These are phyloP conservation scores for Nidularia sp. DNA, from an alignment of 768 basidiomycete species.

Conservation along the genomic window DNA sequence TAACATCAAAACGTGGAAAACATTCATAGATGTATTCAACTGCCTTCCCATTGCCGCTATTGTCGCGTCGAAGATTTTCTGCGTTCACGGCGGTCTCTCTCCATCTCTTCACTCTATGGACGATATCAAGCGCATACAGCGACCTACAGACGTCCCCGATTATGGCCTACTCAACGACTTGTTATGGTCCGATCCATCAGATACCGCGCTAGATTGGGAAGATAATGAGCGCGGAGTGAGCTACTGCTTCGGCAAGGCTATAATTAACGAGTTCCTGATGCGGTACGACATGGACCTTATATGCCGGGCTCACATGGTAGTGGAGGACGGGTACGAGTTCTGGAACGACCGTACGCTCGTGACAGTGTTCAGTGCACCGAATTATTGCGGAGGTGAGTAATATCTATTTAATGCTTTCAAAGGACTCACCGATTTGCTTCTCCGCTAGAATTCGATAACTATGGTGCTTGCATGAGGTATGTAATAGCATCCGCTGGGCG, in stretches of 20 bases:
- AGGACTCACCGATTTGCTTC: constrained; percentile 10
- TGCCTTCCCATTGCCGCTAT: constrained; percentile 97
- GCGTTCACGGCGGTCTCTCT: constrained; percentile 94
- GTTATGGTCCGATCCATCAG: constrained; percentile 97
- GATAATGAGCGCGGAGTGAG: constrained; percentile 99
- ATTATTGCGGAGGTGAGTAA: constrained; percentile 88
- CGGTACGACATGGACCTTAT: constrained; percentile 99
- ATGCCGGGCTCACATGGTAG: constrained; percentile 99
- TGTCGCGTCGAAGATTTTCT: constrained; percentile 99
- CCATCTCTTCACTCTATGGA: constrained; percentile 95
- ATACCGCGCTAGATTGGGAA: constrained; percentile 98
- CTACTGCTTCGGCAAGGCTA: constrained; percentile 97
- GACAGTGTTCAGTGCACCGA: constrained; percentile 97
- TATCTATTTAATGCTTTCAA: constrained; percentile 3
- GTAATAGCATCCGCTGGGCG: constrained; percentile 7
- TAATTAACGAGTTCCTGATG: constrained; percentile 94
- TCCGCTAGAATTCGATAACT: constrained; percentile 83
- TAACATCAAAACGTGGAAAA: constrained; percentile 99
- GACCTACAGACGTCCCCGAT: constrained; percentile 98
- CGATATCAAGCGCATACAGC: constrained; percentile 95
- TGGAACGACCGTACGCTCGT: constrained; percentile 99
- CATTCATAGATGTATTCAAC: constrained; percentile 99
- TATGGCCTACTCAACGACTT: constrained; percentile 96
- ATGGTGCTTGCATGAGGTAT: constrained; percentile 92
- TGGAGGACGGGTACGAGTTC: constrained; percentile 99